Evolutionary conservation across 1,284 basidiomycete genomes (phyloP).

Genomic region (Leucoagaricus sp.): DNA sequence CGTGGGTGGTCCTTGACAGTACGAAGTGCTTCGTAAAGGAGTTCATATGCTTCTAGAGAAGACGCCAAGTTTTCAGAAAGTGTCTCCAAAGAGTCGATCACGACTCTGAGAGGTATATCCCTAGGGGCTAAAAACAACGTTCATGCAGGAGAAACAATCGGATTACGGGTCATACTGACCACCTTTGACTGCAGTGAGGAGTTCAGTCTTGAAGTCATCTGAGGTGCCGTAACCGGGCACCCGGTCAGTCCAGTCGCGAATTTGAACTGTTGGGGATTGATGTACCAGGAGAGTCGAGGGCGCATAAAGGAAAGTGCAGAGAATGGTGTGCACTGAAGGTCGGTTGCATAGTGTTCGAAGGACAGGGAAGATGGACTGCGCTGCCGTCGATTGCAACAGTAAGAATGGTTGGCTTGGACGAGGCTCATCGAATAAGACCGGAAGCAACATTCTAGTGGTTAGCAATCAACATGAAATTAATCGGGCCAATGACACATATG

Average conservation of each 20-base stretch:
- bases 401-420: slow-evolving; percentile 48
- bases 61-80: slow-evolving; percentile 60
- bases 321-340: slow-evolving; percentile 35
- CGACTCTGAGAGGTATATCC: slow-evolving; percentile 47
- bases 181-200: slow-evolving; percentile 46
- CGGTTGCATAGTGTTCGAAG: slow-evolving; percentile 43
- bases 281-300: slow-evolving; percentile 42
- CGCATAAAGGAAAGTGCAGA: slow-evolving; percentile 64
- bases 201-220: slow-evolving; percentile 33
- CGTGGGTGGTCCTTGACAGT: slow-evolving; percentile 47
- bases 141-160: not conserved
- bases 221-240: slow-evolving; percentile 56
- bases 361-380: slow-evolving; percentile 63
- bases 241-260: slow-evolving; percentile 53
- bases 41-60: slow-evolving; percentile 47
- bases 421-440: slow-evolving; percentile 36
- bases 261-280: slow-evolving; percentile 32
- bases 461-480: not conserved
- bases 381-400: slow-evolving; percentile 64
- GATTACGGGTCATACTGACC: slow-evolving; percentile 35
- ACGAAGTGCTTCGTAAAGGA: slow-evolving; percentile 48
- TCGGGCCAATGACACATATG: not conserved
- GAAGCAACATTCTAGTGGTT: slow-evolving; percentile 28
- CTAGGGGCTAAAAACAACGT: slow-evolving; percentile 30
- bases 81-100: slow-evolving; percentile 71